These are phyloP conservation scores for Phytophthora sp. DNA, from an alignment of 352 stramenopile genomes.

Conservation along the genomic window DNA sequence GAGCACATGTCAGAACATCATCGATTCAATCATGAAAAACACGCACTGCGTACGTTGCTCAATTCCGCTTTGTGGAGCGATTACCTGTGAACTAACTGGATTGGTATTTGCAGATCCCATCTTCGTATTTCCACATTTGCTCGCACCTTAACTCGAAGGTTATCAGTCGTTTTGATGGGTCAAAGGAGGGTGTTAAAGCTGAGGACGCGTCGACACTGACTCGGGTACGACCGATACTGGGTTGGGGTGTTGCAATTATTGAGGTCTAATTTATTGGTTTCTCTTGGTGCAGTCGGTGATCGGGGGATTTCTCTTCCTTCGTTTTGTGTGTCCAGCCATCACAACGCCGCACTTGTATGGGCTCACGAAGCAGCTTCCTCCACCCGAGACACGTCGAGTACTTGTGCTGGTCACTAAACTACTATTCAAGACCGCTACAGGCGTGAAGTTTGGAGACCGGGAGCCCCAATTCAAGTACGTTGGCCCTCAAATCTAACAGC, in stretches of 20 bases:
- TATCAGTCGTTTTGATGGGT: constrained; percentile 72
- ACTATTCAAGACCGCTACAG: constrained; percentile 90
- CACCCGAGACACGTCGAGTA: constrained; percentile 72
- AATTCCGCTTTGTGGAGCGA: neutral
- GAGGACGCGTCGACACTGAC: constrained; percentile 65
- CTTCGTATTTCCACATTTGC: constrained; percentile 81
- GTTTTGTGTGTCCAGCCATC: constrained; percentile 89
- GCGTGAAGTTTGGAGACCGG: constrained; percentile 84
- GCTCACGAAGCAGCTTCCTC: constrained; percentile 74
- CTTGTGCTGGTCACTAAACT: constrained; percentile 90
- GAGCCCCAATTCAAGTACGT: constrained; percentile 83
- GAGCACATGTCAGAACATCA: constrained; percentile 80
- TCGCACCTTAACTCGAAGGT: constrained; percentile 77
- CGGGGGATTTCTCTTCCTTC: constrained; percentile 88
- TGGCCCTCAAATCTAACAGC: too few relatives aligned
- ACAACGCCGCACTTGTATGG: constrained; percentile 87
- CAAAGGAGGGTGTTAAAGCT: constrained; percentile 57
- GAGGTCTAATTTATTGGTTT: neutral
- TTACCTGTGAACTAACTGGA: neutral
- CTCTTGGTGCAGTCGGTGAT: constrained; percentile 69
- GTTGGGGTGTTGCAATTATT: too few relatives aligned
- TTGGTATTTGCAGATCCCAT: constrained; percentile 52
- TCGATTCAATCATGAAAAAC: constrained; percentile 82
- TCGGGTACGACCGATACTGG: too few relatives aligned
- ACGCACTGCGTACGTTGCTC: constrained; percentile 38